Conservation (phyloP, 1,139 yeast genomes). For the Dujonia santamariae region DNA sequence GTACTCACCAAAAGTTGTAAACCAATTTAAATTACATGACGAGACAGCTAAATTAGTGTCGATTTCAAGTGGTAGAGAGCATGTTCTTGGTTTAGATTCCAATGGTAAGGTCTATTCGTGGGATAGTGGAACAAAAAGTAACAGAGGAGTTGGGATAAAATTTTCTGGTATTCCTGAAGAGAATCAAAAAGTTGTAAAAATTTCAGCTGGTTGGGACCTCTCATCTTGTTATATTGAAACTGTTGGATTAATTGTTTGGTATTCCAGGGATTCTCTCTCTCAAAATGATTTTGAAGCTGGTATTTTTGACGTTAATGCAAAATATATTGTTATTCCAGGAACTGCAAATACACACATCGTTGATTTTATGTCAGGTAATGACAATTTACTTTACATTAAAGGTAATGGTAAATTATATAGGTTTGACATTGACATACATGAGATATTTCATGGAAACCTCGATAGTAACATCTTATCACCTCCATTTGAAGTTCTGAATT, state of each 20-base stretch:
- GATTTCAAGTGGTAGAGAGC: slow-evolving; percentile 64
- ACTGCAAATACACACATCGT: slow-evolving; percentile 44
- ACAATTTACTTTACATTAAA: slow-evolving; percentile 49
- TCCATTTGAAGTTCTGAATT: slow-evolving; percentile 9
- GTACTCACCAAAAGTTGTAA: slow-evolving; percentile 13
- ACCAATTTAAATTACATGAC: slow-evolving; percentile 25
- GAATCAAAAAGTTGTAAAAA: slow-evolving; percentile 30
- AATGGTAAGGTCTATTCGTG: slow-evolving; percentile 54
- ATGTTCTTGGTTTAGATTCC: slow-evolving; percentile 61
- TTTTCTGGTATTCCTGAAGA: slow-evolving; percentile 27
- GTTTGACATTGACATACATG: slow-evolving; percentile 29
- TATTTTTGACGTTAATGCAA: slow-evolving; percentile 24
- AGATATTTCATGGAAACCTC: background rate
- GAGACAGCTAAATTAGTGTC: slow-evolving; percentile 34
- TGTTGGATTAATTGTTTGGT: slow-evolving; percentile 64
- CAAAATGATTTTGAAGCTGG: slow-evolving; percentile 18
- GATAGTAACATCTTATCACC: slow-evolving; percentile 1
- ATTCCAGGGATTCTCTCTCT: slow-evolving; percentile 34
- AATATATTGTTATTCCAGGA: slow-evolving; percentile 38
- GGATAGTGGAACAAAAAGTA: slow-evolving; percentile 46
- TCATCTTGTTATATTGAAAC: slow-evolving; percentile 50
- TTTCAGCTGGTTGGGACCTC: slow-evolving; percentile 70
- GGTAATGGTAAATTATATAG: slow-evolving; percentile 43
- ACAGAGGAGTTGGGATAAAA: slow-evolving; percentile 45
- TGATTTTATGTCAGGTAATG: slow-evolving; percentile 59